Base-by-base conservation (phyloP, 306 rosid genomes). In the Arachis stenosperma region DNA sequence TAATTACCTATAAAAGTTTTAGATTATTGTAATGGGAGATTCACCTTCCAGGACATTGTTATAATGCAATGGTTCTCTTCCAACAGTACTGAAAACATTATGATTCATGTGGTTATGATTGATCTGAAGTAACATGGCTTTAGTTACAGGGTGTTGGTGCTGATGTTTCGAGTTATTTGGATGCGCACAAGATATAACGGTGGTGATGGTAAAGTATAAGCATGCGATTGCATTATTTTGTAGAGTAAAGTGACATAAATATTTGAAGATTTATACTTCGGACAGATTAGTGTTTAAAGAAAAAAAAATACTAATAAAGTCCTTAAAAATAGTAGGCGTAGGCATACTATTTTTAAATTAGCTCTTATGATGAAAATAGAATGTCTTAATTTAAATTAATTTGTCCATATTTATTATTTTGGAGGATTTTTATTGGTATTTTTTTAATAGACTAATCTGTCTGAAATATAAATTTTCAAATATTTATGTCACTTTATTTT, bases 41-140 rank as follows among this genome's bases (percentile, higher is more conserved):
- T 69, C 12, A 54, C 54, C 57, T 70, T 75, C 8, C 22, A 57
- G 41, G 39, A 36, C 22, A 62, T 56, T 64, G 59, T 71, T 67
- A 76, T 55, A 77, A 73, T 63, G 76, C 74, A 5, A 42, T 61
- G 39, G 27, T 53, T 76, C 40, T 29, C 13, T 47, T 50, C 22
- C 22, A 27, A 63, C 71, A 27, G 52, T 61, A 42, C 7, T 40
- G 17, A 17, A 17, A 17, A 17, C 17, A 17, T 39, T 29, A 64
- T 15, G 10, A 33, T 33, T 36, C 59, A 40, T 40, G 37, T 44
- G 55, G 62, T 39, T 22, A 62, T 59, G 57, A 22, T 9, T 39
- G 40, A 54, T 36, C 15, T 11, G 41, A n/a, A 46, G 62, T 43
- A 37, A 40, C 52, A 39, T 52, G 33, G 9, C n/a, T 40, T 59